These are phyloP conservation scores for Termitomyces sp. DNA, from an alignment of 768 basidiomycete genomes.

Conservation along the genomic window DNA sequence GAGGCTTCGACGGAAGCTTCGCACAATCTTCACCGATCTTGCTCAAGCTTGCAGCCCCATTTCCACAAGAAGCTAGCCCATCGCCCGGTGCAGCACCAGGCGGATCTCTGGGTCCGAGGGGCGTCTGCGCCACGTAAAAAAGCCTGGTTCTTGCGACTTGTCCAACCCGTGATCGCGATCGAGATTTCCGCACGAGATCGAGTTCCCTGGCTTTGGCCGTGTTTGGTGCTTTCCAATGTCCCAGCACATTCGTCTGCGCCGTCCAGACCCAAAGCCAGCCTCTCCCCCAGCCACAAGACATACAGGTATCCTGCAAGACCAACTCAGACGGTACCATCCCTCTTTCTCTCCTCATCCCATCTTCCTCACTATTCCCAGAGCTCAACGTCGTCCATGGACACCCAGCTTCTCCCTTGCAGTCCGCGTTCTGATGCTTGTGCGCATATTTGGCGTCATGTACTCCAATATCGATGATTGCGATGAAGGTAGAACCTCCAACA, in stretches of 20 bases:
- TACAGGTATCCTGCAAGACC: slow-evolving; percentile 73
- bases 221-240: slow-evolving; percentile 22
- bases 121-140: slow-evolving; percentile 12
- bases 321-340: slow-evolving; percentile 56
- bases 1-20: slow-evolving; percentile 10
- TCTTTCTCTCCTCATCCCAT: neutral
- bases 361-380: slow-evolving; percentile 29
- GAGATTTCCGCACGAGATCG: slow-evolving; percentile 11
- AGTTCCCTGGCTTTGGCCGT: slow-evolving; percentile 7
- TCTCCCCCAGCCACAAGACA: slow-evolving; percentile 39
- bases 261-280: slow-evolving; percentile 26
- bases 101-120: slow-evolving; percentile 2
- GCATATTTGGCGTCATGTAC: slow-evolving; percentile 89
- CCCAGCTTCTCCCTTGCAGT: slow-evolving; percentile 83
- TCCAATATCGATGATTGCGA: slow-evolving; percentile 94
- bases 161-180: slow-evolving; percentile 9
- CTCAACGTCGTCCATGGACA: slow-evolving; percentile 75
- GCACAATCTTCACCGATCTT: slow-evolving; percentile 12
- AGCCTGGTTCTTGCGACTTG: neutral
- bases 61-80: slow-evolving; percentile 8
- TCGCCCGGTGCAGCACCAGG: slow-evolving; percentile 6
- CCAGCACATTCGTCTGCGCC: slow-evolving; percentile 49
- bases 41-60: slow-evolving; percentile 5
- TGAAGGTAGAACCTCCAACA: slow-evolving; percentile 56
- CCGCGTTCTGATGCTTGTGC: slow-evolving; percentile 74